Percentiles rank a stretch among this genome's conserved stretches.
These are phyloP conservation scores for Porogramme epimiltina DNA, from an alignment of 1,284 basidiomycete genomes.

Conservation along the genomic window DNA sequence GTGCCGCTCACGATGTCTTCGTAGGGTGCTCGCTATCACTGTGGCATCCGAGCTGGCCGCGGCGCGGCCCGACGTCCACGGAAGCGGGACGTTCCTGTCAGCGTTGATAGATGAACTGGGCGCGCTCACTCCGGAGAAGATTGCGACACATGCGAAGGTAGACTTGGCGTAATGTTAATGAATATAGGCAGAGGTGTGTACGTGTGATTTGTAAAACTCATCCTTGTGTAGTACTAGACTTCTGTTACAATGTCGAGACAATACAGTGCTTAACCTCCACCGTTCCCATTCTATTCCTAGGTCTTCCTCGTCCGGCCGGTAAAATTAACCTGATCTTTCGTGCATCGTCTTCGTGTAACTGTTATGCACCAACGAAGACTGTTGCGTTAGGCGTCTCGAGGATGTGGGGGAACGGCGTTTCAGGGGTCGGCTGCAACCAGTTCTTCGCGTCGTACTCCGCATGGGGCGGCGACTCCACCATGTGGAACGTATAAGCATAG, in stretches of 20 bases:
- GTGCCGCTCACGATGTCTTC: constrained; percentile 6
- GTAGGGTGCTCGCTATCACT: constrained; percentile 79
- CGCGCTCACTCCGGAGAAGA: constrained; percentile 56
- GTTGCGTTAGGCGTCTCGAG: constrained; percentile 42
- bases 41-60: constrained; percentile 86
- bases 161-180: constrained; percentile 37
- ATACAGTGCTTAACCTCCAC: too few species aligned
- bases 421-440: constrained; percentile 85
- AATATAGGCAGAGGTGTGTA: background rate
- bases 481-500: constrained; percentile 94
- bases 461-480: constrained; percentile 73
- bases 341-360: background rate
- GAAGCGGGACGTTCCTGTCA: constrained; percentile 87
- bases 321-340: background rate
- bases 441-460: constrained; percentile 78
- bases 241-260: background rate
- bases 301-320: background rate
- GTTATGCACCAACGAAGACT: constrained; percentile 21
- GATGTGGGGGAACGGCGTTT: constrained; percentile 82
- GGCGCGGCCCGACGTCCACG: constrained; percentile 67
- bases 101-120: constrained; percentile 86
- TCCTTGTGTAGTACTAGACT: background rate
- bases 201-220: background rate
- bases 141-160: constrained; percentile 54
- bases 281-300: too few species aligned